phyloP scores from a whole-genome alignment of 1,284 basidiomycete genomes.

The Porodaedalea pini region DNA sequence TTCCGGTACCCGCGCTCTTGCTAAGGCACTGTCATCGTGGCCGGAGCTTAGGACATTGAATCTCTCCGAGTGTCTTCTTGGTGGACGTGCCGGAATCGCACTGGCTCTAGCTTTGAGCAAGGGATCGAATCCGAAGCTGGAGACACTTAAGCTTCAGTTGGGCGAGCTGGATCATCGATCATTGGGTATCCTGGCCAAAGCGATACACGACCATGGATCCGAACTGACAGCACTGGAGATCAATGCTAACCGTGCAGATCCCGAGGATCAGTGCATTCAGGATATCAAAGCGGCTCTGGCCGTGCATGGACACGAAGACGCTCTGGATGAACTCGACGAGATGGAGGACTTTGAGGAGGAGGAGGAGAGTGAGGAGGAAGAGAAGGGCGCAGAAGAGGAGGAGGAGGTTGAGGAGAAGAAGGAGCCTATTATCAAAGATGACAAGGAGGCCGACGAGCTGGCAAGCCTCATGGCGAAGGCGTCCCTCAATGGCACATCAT shows the following conservation, averaged over 20 bases:
- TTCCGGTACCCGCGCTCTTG: constrained; percentile 73
- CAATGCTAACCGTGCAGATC: constrained; percentile 84
- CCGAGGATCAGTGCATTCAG: constrained; percentile 74
- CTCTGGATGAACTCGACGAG: constrained; percentile 73
- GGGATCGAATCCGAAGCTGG: constrained; percentile 73
- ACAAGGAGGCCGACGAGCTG: constrained; percentile 24
- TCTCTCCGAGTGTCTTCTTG: constrained; percentile 87
- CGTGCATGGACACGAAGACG: constrained; percentile 74
- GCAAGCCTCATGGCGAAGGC: constrained; percentile 25
- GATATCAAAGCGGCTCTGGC: constrained; percentile 64
- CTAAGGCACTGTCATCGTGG: constrained; percentile 69
- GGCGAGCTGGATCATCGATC: constrained; percentile 80
- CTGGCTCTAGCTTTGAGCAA: constrained; percentile 51
- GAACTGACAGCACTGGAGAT: constrained; percentile 70
- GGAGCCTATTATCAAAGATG: constrained; percentile 27
- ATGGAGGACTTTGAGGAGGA: constrained; percentile 55
- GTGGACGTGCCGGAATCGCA: constrained; percentile 52
- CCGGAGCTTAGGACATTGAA: constrained; percentile 75
- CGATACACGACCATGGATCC: constrained; percentile 57
- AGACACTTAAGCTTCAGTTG: constrained; percentile 81
- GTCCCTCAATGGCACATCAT: constrained; percentile 10
- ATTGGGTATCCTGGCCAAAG: constrained; percentile 64
- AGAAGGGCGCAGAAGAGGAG: constrained; percentile 35
- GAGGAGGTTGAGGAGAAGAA: constrained; percentile 35
- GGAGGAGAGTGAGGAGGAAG: constrained; percentile 43